Evolutionary conservation across 2,329 filamentous ascomycete species (phyloP), one percentile per base, ranked within the genome.

Genomic region (Claviceps pusilla): DNA sequence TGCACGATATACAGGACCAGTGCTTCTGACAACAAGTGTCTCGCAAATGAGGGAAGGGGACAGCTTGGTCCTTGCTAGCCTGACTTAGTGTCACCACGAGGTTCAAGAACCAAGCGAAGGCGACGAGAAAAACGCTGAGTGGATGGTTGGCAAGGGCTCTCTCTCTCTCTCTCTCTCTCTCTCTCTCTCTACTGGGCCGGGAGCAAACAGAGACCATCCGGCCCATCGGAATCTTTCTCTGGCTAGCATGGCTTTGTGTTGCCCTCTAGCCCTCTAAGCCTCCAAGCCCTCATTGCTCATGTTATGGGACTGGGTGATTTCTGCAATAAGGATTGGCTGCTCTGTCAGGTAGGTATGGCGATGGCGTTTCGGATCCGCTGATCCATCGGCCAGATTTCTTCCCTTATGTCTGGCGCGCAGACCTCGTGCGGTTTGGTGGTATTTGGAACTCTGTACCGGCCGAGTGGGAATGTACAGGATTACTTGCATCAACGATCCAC

Each of bases 391-490:
- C 28, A 53, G 51, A 50, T 53, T 35, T 47, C 9, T n/a, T 9
- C 31, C 54, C 10, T 3, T 12, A 19, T 29, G 19, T 10, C 19
- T 47, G 29, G 14, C 31, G n/a, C 41, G n/a, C 3, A 31, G 35
- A 33, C 16, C 9, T 41, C 16, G 39, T 31, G 29, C 46, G 10
- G 39, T 39, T 52, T n/a, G 46, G 47, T 28, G 24, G 47, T 29
- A 10, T 41, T 41, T 41, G n/a, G 48, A 14, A 46, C 7, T 29
- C 42, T 49, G 12, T 56, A 56, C 24, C 54, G 57, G 48, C 39
- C 54, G 43, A 51, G 51, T 45, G 54, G 42, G 51, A 53, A 19
- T 33, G 14, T 24, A n/a, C 41, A 52, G n/a, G 43, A 41, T 46
- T 47, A 24, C 54, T 29, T 53, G 51, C 48, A 49, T n/a, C 29